These are phyloP conservation scores for Batrachochytrium dendrobatidis DNA, from an alignment of 371 early-diverging fungal genomes.

Conservation along the genomic window DNA sequence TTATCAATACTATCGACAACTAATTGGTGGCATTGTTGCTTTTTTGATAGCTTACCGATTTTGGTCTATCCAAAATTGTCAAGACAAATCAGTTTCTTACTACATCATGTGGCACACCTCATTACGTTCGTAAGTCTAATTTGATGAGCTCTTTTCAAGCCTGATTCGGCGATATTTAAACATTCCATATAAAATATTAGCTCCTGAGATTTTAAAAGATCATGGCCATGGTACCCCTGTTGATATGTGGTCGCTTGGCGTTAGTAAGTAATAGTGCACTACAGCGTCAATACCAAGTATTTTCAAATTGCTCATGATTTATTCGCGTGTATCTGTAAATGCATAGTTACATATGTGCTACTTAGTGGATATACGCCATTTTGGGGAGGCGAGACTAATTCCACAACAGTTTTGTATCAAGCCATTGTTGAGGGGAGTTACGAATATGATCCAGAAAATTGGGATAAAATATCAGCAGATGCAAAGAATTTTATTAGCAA, in stretches of 20 bases:
- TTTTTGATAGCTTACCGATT: constrained; percentile 46
- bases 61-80: constrained; percentile 39
- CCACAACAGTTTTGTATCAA: constrained; percentile 30
- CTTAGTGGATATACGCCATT: constrained; percentile 43
- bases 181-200: constrained; percentile 24
- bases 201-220: constrained; percentile 74
- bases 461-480: constrained; percentile 37
- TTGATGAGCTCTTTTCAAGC: neutral
- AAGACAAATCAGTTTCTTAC: constrained; percentile 51
- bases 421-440: constrained; percentile 70
- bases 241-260: constrained; percentile 64
- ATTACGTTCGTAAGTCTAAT: constrained; percentile 29
- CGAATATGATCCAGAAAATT: constrained; percentile 68
- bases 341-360: constrained; percentile 17
- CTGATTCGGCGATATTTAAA: constrained; percentile 1
- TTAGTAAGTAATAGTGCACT: constrained; percentile 11
- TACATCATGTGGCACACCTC: constrained; percentile 70
- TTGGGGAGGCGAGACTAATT: constrained; percentile 29
- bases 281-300: neutral
- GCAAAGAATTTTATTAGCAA: constrained; percentile 88
- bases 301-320: too few species aligned
- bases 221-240: constrained; percentile 67
- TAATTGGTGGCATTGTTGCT: constrained; percentile 51
- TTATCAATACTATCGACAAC: neutral
- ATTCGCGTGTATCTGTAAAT: too few species aligned